Base-by-base conservation (phyloP, 75 land plant genomes). In the Azolla pinnata region DNA sequence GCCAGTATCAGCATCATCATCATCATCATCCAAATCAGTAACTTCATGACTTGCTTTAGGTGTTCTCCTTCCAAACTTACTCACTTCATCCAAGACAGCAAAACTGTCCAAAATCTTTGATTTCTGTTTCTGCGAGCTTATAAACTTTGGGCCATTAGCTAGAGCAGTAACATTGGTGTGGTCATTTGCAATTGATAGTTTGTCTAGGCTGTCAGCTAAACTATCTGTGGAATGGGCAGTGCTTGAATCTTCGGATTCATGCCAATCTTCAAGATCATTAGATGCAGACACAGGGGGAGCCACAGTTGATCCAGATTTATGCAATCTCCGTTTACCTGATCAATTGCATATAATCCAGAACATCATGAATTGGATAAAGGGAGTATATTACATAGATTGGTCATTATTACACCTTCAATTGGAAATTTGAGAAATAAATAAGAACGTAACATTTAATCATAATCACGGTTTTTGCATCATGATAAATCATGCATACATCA, bases 211-310 rank as follows among this genome's bases (percentile, higher is more conserved):
- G 49, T 46, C 14, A 4, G 49, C 49, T 23, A 46, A 46, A 38
- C 12, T 38, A 17, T 46, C 49, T 17, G 17, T 23, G 21, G 49
- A 46, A 4, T 3, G 23, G 4, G 17, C 10, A 14, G n/a, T 46
- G 4, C 21, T 23, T 46, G 14, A 4, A 23, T 18, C 17, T 46
- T 46, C 49, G 2, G n/a, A 18, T 2, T 46, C 49, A 3, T 46
- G 49, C 49, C 49, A 46, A 17, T 46, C 49, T 14, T 46, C 49
- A 17, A 46, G 49, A 46, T 46, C 49, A 4, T 46, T 23, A n/a
- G n/a, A 46, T 46, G 2, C 49, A 46, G 14, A 46, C 14, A 2
- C 10, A 2, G 10, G 14, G 14, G 3, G 17, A 4, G 14, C 49
- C 21, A 18, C 49, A 4, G n/a, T 46, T 46, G 49, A 46, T 18